Conservation (phyloP, 345 rosid genomes). For the Sonneratia caseolaris region DNA sequence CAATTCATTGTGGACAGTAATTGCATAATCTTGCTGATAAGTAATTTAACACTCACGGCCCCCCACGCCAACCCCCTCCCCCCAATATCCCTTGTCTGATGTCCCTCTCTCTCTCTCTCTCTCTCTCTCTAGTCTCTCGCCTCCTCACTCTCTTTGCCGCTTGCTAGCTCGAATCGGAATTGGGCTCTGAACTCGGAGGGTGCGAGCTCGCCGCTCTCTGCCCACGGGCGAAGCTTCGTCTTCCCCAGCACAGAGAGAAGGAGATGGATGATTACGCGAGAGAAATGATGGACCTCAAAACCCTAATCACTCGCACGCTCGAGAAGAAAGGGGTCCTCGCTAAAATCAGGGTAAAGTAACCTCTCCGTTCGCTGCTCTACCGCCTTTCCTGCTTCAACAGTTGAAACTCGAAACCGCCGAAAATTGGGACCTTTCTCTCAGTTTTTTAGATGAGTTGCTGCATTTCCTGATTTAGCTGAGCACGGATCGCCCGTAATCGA, state of each 20-base stretch:
- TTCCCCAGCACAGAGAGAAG: neutral
- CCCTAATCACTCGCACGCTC: slow-evolving; percentile 84
- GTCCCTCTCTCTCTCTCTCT: neutral
- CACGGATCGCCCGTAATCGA: neutral
- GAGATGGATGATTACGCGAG: slow-evolving; percentile 92
- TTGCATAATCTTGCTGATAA: no score
- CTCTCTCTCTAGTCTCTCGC: neutral
- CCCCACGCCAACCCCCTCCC: no score
- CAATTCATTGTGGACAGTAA: no score
- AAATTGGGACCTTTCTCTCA: neutral
- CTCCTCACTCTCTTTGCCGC: neutral
- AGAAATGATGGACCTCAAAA: slow-evolving; percentile 99
- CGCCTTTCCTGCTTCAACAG: neutral
- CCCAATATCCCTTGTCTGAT: no score
- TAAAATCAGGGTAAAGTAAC: slow-evolving; percentile 79
- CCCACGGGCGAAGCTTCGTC: neutral
- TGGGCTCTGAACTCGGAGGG: neutral
- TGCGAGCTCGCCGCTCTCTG: neutral
- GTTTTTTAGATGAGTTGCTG: neutral
- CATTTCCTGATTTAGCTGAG: neutral
- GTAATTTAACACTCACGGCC: no score
- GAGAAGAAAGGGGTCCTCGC: slow-evolving; percentile 98
- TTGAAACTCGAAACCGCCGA: neutral
- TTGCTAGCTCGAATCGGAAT: neutral
- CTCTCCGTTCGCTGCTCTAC: neutral